phyloP scores from a whole-genome alignment of 345 rosid species.

The Salix brachista region DNA sequence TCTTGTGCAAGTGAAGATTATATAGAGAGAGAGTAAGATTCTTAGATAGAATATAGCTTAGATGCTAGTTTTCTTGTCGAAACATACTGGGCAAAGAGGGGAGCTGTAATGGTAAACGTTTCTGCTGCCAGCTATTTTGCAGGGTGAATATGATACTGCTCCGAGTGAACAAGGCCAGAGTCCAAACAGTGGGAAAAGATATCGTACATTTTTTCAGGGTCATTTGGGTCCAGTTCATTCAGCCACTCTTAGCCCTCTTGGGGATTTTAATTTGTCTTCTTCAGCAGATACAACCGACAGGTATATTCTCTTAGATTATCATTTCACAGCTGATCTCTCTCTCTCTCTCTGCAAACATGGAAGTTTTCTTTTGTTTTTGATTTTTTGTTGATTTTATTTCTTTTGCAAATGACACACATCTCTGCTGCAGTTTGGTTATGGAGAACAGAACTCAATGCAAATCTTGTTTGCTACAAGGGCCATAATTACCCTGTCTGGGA shows the following conservation, averaged over 20 bases:
- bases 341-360: not conserved
- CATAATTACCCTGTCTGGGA: constrained; percentile 99
- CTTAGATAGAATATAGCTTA: too few species aligned
- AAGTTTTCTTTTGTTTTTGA: not conserved
- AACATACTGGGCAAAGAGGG: not conserved
- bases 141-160: constrained; percentile 60
- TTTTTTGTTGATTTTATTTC: not conserved
- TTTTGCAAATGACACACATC: not conserved
- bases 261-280: constrained; percentile 87
- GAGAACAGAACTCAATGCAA: constrained; percentile 93
- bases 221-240: constrained; percentile 97
- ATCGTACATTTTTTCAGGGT: constrained; percentile 72
- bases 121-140: constrained; percentile 55
- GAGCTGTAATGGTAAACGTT: constrained; percentile 13
- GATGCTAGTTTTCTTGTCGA: not conserved
- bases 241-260: constrained; percentile 77
- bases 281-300: constrained; percentile 79
- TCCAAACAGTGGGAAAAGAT: constrained; percentile 52
- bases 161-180: constrained; percentile 45
- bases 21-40: too few species aligned
- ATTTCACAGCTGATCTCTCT: not conserved
- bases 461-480: constrained; percentile 98
- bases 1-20: not conserved
- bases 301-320: constrained; percentile 32
- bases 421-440: constrained; percentile 73